A percentile compares a stretch with the other conserved stretches of the same genome.
Conservation (phyloP, 225 moss, liverwort and hornwort genomes). For the Pseudoscleropodium purum region DNA sequence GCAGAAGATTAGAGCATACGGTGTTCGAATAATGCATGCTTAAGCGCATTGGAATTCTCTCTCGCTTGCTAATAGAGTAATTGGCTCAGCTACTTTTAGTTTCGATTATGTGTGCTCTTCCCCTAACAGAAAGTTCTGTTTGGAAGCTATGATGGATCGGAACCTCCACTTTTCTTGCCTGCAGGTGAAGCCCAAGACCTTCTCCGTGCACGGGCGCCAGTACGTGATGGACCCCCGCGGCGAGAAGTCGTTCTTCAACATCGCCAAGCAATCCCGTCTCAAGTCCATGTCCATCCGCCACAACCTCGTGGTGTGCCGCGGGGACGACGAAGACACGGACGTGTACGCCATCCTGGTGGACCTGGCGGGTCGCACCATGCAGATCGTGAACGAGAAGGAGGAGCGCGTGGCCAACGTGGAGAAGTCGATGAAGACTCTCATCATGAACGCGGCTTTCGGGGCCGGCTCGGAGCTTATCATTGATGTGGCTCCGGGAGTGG, state of each 20-base stretch:
- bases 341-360: constrained; percentile 70
- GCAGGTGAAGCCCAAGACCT: constrained; percentile 57
- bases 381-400: constrained; percentile 75
- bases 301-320: constrained; percentile 73
- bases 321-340: constrained; percentile 55
- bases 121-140: not conserved
- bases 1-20: not conserved
- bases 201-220: constrained; percentile 68
- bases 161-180: not conserved
- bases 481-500: constrained; percentile 76
- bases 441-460: constrained; percentile 82
- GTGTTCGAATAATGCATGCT: not conserved
- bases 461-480: constrained; percentile 79
- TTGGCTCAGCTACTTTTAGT: not conserved
- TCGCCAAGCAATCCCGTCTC: constrained; percentile 69
- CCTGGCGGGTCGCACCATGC: constrained; percentile 76
- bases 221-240: constrained; percentile 37
- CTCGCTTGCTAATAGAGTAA: not conserved
- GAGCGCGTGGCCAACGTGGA: constrained; percentile 61
- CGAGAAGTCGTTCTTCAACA: constrained; percentile 48
- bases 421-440: constrained; percentile 76
- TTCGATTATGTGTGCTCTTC: not conserved
- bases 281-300: constrained; percentile 77
- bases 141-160: not conserved
- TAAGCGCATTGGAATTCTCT: not conserved